Base-by-base conservation (phyloP, 257 asterid species). In the Nicotiana tabacum region DNA sequence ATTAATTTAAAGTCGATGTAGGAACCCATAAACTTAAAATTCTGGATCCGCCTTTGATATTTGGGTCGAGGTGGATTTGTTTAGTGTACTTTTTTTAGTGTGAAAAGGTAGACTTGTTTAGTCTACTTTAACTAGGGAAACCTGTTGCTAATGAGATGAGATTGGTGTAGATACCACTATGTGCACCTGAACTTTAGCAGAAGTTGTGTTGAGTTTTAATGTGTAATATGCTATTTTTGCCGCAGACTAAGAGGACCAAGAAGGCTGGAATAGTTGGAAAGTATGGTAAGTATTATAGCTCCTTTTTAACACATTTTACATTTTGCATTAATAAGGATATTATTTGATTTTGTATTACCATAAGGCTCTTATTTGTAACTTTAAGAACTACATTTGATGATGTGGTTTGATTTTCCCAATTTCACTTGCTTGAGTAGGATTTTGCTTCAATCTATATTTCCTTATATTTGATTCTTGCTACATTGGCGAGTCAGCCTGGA, bases 241-340 rank as follows among this genome's bases (percentile, higher is more conserved):
- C 16, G 64, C 80, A 76, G 80, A 76, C 80, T 51, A 76, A 76
- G 80, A 76, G 80, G 64, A 76, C 80, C 64, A 76, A 76, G 80
- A 76, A 76, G 80, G 80, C 80, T 27, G 80, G 80, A 76, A 76
- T 76, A 21, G 80, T 76, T 2, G 80, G 80, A 0, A 76, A 76
- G 64, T 76, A 76, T 76, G 80, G 80, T 76, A 51, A 51, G 80
- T 51, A 1, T 27, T 51, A 51, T 9, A 76, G 43, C 27, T 76
- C 80, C 3, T 76, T 27, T 76, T 76, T 2, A 13, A 51, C 65
- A 51, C 16, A 37, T 76, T 32, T 76, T 32, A 0, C 4, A 1
- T 51, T 70, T 51, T 51, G 46, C 43, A 2, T 60, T 27, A 30
- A 76, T 51, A 2, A 27, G 80, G 61, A 24, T 46, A 48, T 72